Base-by-base conservation (phyloP, 306 rosid species). In the Castanea mollissima region DNA sequence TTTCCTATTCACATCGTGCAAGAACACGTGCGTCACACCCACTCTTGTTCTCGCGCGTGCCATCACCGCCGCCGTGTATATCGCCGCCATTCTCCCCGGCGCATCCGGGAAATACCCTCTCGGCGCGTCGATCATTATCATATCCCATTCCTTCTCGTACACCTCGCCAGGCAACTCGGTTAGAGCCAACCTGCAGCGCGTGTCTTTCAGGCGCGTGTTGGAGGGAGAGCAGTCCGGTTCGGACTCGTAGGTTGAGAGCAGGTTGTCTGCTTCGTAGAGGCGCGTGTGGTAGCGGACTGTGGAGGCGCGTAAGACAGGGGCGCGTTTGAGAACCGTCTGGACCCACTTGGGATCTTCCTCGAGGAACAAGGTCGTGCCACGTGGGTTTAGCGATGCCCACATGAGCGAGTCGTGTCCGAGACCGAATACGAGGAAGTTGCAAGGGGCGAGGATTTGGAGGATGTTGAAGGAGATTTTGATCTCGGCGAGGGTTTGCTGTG, bases 71-170 rank as follows among this genome's bases (percentile, higher is more conserved):
- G 84, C 95, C 1, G 97, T 83, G 78, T 83, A 94, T 59, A 94
- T 94, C 9, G 89, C 97, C 15, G 74, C 91, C 99, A 94, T 94
- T 78, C 97, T 74, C 13, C 97, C 97, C 0, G 97, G 94, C 1
- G 97, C 92, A 13, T 74, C 84, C 0, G 90, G 75, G 0, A 78
- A 89, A 5, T 84, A 92, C 4, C 97, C 99, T 3, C 86, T 80
- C 1, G 99, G 99, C 16, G 91, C 97, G 63, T 94, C 95, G 27
- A 94, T 88, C 97, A 94, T 85, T 65, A 94, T 87, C 76, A 92
- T 71, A 31, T 94, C 97, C 99, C 99, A 94, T 23, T 94, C 99
- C 23, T 57, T 85, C 0, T 80, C 79, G 38, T 92, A 91, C 52
- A 91, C 92, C 80, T 88, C 91, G 0, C 70, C 76, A 0, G 97